A percentile compares a stretch with the other conserved stretches of the same genome.
These are phyloP conservation scores for Thermochaetoides dissita DNA, from an alignment of 2,329 filamentous ascomycete genomes.

Conservation along the genomic window DNA sequence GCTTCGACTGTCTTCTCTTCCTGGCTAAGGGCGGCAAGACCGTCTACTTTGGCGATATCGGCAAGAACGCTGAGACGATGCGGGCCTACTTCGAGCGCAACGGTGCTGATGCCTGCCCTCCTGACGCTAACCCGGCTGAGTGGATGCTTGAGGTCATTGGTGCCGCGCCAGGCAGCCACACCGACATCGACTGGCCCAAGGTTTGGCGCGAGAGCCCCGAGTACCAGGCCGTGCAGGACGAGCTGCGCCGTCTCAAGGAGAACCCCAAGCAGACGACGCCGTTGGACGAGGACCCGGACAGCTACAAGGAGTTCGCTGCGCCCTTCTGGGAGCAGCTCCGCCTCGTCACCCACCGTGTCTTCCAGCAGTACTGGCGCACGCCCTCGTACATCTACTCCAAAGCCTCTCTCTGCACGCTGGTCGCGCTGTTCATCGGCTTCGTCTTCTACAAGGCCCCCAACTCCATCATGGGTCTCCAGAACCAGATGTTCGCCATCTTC, in stretches of 20 bases:
- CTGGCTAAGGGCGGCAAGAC: slow-evolving; percentile 61
- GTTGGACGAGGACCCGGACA: slow-evolving; percentile 23
- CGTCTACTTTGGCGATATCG: slow-evolving; percentile 72
- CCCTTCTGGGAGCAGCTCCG: slow-evolving; percentile 54
- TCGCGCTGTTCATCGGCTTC: slow-evolving; percentile 67
- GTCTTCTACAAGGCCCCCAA: slow-evolving; percentile 61
- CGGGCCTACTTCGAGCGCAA: slow-evolving; percentile 65
- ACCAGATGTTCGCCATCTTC: slow-evolving; percentile 78
- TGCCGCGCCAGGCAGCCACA: slow-evolving; percentile 48
- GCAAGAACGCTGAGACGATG: slow-evolving; percentile 52
- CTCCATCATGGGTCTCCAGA: slow-evolving; percentile 65
- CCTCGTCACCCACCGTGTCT: slow-evolving; percentile 59
- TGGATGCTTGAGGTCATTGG: slow-evolving; percentile 57
- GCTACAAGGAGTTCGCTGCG: slow-evolving; percentile 67
- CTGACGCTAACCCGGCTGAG: slow-evolving; percentile 65
- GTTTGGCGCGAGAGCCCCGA: slow-evolving; percentile 47
- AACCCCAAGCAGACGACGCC: slow-evolving; percentile 25
- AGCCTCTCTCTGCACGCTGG: slow-evolving; percentile 47
- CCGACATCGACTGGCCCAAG: slow-evolving; percentile 51
- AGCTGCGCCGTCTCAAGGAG: slow-evolving; percentile 42
- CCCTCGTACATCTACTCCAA: slow-evolving; percentile 85
- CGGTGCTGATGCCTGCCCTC: slow-evolving; percentile 49
- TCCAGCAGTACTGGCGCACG: slow-evolving; percentile 85
- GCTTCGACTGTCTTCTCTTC: slow-evolving; percentile 72
- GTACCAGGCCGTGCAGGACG: slow-evolving; percentile 38